Base-by-base conservation (phyloP, 2,329 filamentous ascomycete genomes). In the Phoma sp. region DNA sequence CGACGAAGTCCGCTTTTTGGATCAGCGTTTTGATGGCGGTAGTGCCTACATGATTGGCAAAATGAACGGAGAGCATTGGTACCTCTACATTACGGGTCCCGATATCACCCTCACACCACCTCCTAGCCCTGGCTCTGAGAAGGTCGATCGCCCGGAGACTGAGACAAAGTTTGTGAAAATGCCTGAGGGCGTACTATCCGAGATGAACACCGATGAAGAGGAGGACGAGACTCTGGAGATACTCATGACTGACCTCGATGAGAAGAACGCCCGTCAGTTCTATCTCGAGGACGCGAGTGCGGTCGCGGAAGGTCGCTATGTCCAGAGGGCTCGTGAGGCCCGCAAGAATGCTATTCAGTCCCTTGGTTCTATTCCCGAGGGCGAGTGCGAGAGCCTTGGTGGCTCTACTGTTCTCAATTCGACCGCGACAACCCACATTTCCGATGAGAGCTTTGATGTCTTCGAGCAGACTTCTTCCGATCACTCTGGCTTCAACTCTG, bases 31-130 rank as follows among this genome's bases (percentile, higher is more conserved):
- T 74, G 83, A 90, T 57, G 89, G 91, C 51, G 95, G 95, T 49
- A 98, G 93, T 76, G 95, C 95, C 43, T 99, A 99, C 77, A 96
- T 98, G 93, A 96, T 99, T 62, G 95, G 95, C 71, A 98, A 97
- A 80, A 98, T 98, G 93, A 99, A 99, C 67, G 93, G 95, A 53
- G 95, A 99, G 76, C 95, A 99, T 69, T 99, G 95, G 95, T 98
- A 98, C 74, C 81, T 99, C 50, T 99, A 99, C 79, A 88, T 98
- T 68, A 98, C 95, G 11, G 91, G 91, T 45, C 93, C 95, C 15
- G 88, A 89, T 73, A 88, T 85, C 40, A 81, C 85, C 47, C 81
- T 96, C 61, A 96, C 93, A 0, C 92, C 93, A 5, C 93, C 93
- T 51, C 82, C 87, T 25, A 96, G 90, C 10, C 93, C 93, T 5